phyloP scores from a whole-genome alignment of 2,329 filamentous ascomycete genomes.

The Fusarium pilosicola region DNA sequence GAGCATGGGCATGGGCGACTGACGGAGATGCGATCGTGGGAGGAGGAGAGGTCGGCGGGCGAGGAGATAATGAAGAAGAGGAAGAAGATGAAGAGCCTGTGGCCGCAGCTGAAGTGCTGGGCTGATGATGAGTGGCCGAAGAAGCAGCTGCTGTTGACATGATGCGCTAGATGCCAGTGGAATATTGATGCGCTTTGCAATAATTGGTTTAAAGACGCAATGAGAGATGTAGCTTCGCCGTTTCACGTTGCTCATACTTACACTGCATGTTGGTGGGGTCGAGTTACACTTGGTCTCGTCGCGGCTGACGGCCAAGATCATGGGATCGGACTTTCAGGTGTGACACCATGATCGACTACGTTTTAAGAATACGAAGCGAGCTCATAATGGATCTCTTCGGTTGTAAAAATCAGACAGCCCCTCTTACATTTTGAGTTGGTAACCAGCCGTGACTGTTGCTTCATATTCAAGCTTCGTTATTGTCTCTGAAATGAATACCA shows the following conservation, averaged over 20 bases:
- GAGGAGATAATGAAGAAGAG: conserved; percentile 34
- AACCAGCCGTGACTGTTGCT: background rate
- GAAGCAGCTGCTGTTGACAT: conserved; percentile 22
- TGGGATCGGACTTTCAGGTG: conserved; percentile 17
- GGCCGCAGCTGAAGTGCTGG: conserved; percentile 11
- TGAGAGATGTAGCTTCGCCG: conserved; percentile 16
- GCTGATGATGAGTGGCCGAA: conserved; percentile 16
- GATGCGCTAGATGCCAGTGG: background rate
- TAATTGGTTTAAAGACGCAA: conserved; percentile 1
- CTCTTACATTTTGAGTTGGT: background rate
- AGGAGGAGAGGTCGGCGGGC: conserved; percentile 40
- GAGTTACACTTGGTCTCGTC: conserved; percentile 30
- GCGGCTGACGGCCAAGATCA: conserved; percentile 32
- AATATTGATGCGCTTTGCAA: background rate
- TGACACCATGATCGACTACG: background rate
- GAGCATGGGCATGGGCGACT: conserved; percentile 35
- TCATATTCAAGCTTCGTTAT: background rate
- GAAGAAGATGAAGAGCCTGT: conserved; percentile 35
- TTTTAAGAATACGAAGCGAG: background rate
- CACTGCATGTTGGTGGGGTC: conserved; percentile 36
- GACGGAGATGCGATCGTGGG: conserved; percentile 39
- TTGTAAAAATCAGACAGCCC: background rate
- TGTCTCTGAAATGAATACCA: conserved; percentile 7
- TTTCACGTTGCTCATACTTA: conserved; percentile 28
- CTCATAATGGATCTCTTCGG: background rate